Percentiles rank a stretch among this genome's conserved stretches.
phyloP scores from a whole-genome alignment of 2,329 filamentous ascomycete genomes.

The Aspergillus arachidicola region DNA sequence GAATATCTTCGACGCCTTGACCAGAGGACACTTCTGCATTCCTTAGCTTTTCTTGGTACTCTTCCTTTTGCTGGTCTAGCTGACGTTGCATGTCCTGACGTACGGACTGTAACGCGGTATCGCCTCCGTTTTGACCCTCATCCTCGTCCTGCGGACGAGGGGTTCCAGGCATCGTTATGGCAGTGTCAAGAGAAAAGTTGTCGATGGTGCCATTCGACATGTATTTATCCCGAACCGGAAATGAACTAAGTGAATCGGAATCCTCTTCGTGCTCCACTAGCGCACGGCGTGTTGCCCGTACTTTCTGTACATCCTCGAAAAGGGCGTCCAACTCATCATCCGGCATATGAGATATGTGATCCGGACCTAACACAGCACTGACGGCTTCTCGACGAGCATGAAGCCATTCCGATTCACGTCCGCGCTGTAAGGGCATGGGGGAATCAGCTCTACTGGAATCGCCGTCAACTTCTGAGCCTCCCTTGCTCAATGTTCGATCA shows the following conservation, averaged over 20 bases:
- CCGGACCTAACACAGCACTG: slow-evolving; percentile 81
- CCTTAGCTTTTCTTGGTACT: slow-evolving; percentile 77
- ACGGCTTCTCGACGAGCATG: slow-evolving; percentile 93
- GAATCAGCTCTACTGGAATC: slow-evolving; percentile 77
- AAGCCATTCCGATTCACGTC: slow-evolving; percentile 88
- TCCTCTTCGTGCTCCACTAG: slow-evolving; percentile 70
- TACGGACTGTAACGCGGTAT: slow-evolving; percentile 70
- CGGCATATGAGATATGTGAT: slow-evolving; percentile 84
- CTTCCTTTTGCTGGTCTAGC: slow-evolving; percentile 80
- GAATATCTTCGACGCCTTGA: slow-evolving; percentile 80
- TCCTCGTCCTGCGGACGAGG: slow-evolving; percentile 70
- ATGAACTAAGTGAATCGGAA: slow-evolving; percentile 84
- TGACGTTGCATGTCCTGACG: slow-evolving; percentile 82
- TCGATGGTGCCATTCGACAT: slow-evolving; percentile 92
- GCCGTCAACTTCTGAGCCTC: slow-evolving; percentile 73
- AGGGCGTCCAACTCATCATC: slow-evolving; percentile 93
- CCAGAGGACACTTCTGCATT: slow-evolving; percentile 69
- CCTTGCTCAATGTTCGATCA: slow-evolving; percentile 77
- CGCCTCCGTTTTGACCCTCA: slow-evolving; percentile 52
- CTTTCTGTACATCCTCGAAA: slow-evolving; percentile 90
- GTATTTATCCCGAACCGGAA: slow-evolving; percentile 89
- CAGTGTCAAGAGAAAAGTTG: slow-evolving; percentile 93
- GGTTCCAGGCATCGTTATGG: slow-evolving; percentile 90
- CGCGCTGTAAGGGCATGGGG: slow-evolving; percentile 68
- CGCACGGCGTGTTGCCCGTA: slow-evolving; percentile 80